Conservation (phyloP, 345 rosid genomes). For the Boechera retrofracta region DNA sequence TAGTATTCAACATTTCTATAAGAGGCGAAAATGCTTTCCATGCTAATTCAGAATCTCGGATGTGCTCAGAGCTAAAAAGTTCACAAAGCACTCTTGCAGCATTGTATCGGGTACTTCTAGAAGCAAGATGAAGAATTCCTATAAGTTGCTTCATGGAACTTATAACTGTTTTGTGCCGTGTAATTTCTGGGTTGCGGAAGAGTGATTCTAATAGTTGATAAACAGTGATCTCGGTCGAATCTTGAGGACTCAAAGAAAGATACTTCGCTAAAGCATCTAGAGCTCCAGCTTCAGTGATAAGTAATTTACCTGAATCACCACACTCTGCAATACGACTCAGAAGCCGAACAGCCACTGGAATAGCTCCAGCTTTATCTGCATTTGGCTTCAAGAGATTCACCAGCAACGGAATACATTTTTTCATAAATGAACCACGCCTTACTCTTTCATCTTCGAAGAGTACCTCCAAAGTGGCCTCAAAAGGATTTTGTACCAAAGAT, state of each 20-base stretch:
- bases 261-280: constrained; percentile 75
- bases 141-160: constrained; percentile 76
- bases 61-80: constrained; percentile 69
- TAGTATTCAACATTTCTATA: constrained; percentile 73
- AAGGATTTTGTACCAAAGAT: constrained; percentile 59
- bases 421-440: constrained; percentile 57
- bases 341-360: constrained; percentile 64
- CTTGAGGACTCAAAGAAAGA: constrained; percentile 79
- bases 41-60: constrained; percentile 72
- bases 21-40: constrained; percentile 76
- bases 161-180: constrained; percentile 63
- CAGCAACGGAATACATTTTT: constrained; percentile 68
- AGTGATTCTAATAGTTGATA: constrained; percentile 68
- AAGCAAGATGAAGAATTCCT: constrained; percentile 68
- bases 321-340: constrained; percentile 67
- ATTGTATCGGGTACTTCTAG: constrained; percentile 68
- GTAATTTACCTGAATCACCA: constrained; percentile 69
- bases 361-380: constrained; percentile 74
- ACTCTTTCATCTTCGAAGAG: constrained; percentile 76
- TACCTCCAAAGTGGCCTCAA: constrained; percentile 61
- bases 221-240: constrained; percentile 70
- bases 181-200: constrained; percentile 62
- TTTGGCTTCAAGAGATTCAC: constrained; percentile 83
- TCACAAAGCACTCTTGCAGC: constrained; percentile 79
- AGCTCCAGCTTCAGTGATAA: constrained; percentile 88